Conservation (phyloP, 2,329 filamentous ascomycete genomes). For the Basipetospora chlamydospora region DNA sequence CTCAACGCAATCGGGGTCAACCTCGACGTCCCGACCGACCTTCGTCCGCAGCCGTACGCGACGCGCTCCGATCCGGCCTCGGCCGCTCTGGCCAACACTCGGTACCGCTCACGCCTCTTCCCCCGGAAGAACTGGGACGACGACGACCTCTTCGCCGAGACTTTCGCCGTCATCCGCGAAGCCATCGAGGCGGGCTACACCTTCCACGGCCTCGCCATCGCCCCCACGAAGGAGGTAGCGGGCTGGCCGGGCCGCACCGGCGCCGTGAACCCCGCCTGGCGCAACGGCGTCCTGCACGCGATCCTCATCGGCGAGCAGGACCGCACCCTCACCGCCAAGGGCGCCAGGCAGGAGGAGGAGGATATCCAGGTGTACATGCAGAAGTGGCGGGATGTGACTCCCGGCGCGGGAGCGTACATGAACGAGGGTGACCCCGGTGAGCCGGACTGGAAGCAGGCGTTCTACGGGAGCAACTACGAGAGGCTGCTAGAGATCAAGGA, state of each 20-base stretch:
- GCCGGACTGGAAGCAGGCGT: conserved; percentile 26
- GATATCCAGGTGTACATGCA: conserved; percentile 13
- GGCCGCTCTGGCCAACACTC: conserved; percentile 15
- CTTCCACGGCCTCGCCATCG: conserved; percentile 19
- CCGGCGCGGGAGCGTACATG: conserved; percentile 29
- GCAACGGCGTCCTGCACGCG: conserved; percentile 19
- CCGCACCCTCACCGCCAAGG: conserved; percentile 14
- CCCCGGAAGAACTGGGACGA: conserved; percentile 15
- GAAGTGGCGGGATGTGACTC: conserved; percentile 19
- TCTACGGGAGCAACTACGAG: conserved; percentile 32
- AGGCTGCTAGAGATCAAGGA: conserved; percentile 29
- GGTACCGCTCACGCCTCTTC: conserved; percentile 18
- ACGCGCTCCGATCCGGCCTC: conserved; percentile 3
- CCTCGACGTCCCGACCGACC: too few relatives aligned
- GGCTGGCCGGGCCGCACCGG: conserved; percentile 17
- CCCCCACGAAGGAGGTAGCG: conserved; percentile 15
- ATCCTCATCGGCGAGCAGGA: too few relatives aligned
- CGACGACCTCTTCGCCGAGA: conserved; percentile 12
- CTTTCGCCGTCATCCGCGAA: conserved; percentile 17
- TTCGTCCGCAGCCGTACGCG: conserved; percentile 7
- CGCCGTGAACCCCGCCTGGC: conserved; percentile 28
- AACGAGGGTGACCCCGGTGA: conserved; percentile 37
- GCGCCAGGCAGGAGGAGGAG: conserved; percentile 9
- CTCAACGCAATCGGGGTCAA: conserved; percentile 14
- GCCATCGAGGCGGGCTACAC: conserved; percentile 21